A percentile compares a stretch with the other conserved stretches of the same genome.
Conservation (phyloP, 2,329 filamentous ascomycete species). For the Scedosporium dehoogii region DNA sequence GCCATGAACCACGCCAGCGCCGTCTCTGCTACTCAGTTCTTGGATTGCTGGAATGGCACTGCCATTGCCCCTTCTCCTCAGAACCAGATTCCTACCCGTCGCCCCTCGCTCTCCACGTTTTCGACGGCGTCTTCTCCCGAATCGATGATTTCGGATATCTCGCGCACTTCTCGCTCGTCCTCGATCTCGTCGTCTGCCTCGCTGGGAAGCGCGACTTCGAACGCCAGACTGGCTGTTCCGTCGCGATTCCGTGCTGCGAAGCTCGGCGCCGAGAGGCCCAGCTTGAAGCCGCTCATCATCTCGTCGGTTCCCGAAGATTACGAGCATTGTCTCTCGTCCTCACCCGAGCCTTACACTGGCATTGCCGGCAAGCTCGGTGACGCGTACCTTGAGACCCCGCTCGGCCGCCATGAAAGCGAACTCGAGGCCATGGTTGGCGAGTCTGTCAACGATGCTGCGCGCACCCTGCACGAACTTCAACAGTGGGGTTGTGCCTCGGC, state of each 20-base stretch:
- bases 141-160: slow-evolving; percentile 57
- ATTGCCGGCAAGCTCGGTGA: slow-evolving; percentile 41
- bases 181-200: slow-evolving; percentile 55
- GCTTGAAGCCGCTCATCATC: slow-evolving; percentile 41
- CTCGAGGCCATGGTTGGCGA: slow-evolving; percentile 26
- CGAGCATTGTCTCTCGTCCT: slow-evolving; percentile 39
- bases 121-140: slow-evolving; percentile 56
- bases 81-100: slow-evolving; percentile 38
- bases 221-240: slow-evolving; percentile 40
- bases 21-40: slow-evolving; percentile 33
- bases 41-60: slow-evolving; percentile 42
- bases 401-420: slow-evolving; percentile 35
- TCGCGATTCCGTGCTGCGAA: slow-evolving; percentile 55
- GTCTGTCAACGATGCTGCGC: slow-evolving; percentile 42
- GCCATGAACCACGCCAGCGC: slow-evolving; percentile 47
- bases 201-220: slow-evolving; percentile 49
- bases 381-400: slow-evolving; percentile 36
- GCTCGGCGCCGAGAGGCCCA: slow-evolving; percentile 45
- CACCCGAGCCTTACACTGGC: slow-evolving; percentile 47
- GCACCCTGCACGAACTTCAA: slow-evolving; percentile 50
- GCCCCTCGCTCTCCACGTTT: slow-evolving; percentile 53
- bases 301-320: slow-evolving; percentile 49
- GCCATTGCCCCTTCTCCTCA: slow-evolving; percentile 40
- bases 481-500: slow-evolving; percentile 14
- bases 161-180: slow-evolving; percentile 52